Evolutionary conservation across 2,329 filamentous ascomycete genomes (phyloP).

Genomic region (Claviceps pazoutovae): DNA sequence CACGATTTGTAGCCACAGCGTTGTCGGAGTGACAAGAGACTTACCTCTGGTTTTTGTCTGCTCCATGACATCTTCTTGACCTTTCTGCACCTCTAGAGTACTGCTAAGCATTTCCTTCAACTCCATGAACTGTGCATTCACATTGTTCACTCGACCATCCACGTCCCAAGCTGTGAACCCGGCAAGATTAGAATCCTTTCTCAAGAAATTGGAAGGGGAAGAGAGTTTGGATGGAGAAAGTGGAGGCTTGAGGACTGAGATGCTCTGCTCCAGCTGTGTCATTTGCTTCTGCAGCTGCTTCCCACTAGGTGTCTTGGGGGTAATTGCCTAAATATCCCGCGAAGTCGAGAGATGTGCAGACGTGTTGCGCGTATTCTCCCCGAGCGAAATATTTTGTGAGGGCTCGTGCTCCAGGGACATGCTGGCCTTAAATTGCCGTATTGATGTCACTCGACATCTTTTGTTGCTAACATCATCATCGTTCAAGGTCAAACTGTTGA

Average conservation of each 20-base stretch:
- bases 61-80: slow-evolving; percentile 60
- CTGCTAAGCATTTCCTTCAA: slow-evolving; percentile 61
- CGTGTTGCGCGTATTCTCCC: slow-evolving; percentile 5
- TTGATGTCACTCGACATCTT: slow-evolving; percentile 34
- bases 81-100: slow-evolving; percentile 52
- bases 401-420: slow-evolving; percentile 11
- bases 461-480: slow-evolving; percentile 12
- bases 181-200: slow-evolving; percentile 58
- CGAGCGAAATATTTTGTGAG: slow-evolving; percentile 9
- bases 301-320: slow-evolving; percentile 20
- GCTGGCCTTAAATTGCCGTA: slow-evolving; percentile 11
- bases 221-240: slow-evolving; percentile 25
- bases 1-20: background rate
- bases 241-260: slow-evolving; percentile 21
- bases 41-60: slow-evolving; percentile 62
- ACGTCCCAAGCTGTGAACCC: slow-evolving; percentile 62
- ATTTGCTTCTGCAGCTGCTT: slow-evolving; percentile 19
- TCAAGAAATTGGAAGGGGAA: slow-evolving; percentile 46
- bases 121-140: slow-evolving; percentile 60
- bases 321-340: slow-evolving; percentile 18
- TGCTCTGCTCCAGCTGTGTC: slow-evolving; percentile 17
- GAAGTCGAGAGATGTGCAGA: slow-evolving; percentile 8
- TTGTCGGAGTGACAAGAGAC: slow-evolving; percentile 10
- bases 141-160: slow-evolving; percentile 58
- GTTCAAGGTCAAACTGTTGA: slow-evolving; percentile 26